Evolutionary conservation across 805 yeast species (phyloP).

Genomic region (Phaffomyces opuntiae): DNA sequence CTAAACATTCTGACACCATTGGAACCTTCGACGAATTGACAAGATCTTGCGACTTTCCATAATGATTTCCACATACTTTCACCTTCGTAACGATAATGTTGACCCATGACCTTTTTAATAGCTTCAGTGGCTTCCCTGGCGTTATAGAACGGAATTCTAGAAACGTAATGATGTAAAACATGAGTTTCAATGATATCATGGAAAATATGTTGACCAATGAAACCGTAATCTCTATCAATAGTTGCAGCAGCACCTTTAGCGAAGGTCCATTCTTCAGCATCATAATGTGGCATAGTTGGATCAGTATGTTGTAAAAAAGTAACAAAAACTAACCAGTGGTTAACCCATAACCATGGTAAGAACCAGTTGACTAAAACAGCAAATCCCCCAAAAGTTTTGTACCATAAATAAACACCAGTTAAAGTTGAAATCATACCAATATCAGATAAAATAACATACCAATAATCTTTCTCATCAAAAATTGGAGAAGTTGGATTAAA

Average conservation of each 20-base stretch:
- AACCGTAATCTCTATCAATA: conserved; percentile 55
- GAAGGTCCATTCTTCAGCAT: conserved; percentile 49
- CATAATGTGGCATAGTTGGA: conserved; percentile 53
- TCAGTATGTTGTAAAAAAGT: conserved; percentile 60
- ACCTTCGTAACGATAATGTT: conserved; percentile 58
- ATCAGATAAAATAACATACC: conserved; percentile 50
- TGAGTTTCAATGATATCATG: conserved; percentile 91
- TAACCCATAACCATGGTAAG: conserved; percentile 51
- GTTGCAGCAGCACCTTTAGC: conserved; percentile 66
- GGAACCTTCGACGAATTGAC: conserved; percentile 68
- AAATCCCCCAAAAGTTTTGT: conserved; percentile 39
- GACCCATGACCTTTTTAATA: conserved; percentile 79
- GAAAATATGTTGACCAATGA: conserved; percentile 62
- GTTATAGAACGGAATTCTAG: conserved; percentile 83
- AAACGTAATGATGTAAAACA: conserved; percentile 77
- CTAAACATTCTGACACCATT: conserved; percentile 62
- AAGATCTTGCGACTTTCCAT: conserved; percentile 53
- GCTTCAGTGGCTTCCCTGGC: conserved; percentile 74
- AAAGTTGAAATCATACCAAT: conserved; percentile 43
- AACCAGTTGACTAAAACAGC: conserved; percentile 49
- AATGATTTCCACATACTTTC: conserved; percentile 52
- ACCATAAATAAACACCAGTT: conserved; percentile 46
- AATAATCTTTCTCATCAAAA: conserved; percentile 46
- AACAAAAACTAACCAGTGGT: conserved; percentile 60
- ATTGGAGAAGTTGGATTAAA: conserved; percentile 49